Evolutionary conservation across 2,329 filamentous ascomycete genomes (phyloP).

Genomic region (Talaromyces sp.): DNA sequence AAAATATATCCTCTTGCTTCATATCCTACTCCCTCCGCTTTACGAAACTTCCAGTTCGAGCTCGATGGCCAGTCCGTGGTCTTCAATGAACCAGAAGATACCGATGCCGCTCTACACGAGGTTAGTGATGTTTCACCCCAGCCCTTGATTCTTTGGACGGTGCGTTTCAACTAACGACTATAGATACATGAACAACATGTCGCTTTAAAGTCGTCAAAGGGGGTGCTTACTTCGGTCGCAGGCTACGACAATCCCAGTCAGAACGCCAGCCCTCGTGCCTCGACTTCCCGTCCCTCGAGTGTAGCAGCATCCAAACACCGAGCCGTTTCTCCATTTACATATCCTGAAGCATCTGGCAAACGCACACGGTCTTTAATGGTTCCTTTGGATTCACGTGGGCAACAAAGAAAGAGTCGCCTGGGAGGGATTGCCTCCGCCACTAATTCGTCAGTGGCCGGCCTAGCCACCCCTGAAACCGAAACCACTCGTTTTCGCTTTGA

Average conservation of each 20-base stretch:
- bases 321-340: conserved; percentile 53
- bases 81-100: conserved; percentile 63
- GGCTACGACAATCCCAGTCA: conserved; percentile 43
- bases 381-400: conserved; percentile 49
- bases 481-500: conserved; percentile 30
- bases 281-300: conserved; percentile 29
- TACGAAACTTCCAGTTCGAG: conserved; percentile 75
- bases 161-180: background rate
- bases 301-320: conserved; percentile 44
- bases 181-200: conserved; percentile 48
- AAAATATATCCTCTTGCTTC: conserved; percentile 88
- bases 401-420: conserved; percentile 24
- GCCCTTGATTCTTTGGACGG: background rate
- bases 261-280: conserved; percentile 28
- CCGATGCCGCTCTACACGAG: conserved; percentile 53
- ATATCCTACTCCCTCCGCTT: conserved; percentile 74
- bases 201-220: conserved; percentile 48
- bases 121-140: conserved; percentile 39
- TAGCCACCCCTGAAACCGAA: conserved; percentile 45
- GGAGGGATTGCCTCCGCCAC: conserved; percentile 28
- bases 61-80: conserved; percentile 61
- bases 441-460: conserved; percentile 33
- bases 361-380: conserved; percentile 32
- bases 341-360: conserved; percentile 51
- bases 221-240: conserved; percentile 48